phyloP scores from a whole-genome alignment of 2,329 filamentous ascomycete genomes.

The Periconia macrospinosa region DNA sequence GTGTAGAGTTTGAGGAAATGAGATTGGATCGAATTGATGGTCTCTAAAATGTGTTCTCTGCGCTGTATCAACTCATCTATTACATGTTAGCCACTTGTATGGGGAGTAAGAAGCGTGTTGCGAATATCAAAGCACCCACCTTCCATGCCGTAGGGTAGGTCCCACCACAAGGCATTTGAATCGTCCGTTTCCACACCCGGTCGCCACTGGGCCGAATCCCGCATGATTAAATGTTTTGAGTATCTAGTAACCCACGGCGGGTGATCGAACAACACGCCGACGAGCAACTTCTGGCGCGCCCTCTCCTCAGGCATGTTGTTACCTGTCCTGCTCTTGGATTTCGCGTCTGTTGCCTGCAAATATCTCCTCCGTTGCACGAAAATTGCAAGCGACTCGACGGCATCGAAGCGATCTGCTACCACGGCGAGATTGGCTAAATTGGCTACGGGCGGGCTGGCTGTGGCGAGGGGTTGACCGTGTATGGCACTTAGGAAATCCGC shows the following conservation, averaged over 20 bases:
- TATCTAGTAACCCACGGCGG: constrained; percentile 62
- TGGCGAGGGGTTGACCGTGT: constrained; percentile 57
- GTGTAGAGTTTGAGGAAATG: constrained; percentile 71
- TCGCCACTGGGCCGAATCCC: constrained; percentile 64
- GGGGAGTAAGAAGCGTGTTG: background rate
- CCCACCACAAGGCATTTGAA: constrained; percentile 67
- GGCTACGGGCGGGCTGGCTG: constrained; percentile 54
- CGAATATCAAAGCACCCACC: constrained; percentile 40
- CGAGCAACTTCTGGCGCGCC: constrained; percentile 69
- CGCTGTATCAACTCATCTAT: constrained; percentile 68
- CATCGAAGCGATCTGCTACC: constrained; percentile 74
- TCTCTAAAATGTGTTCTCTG: constrained; percentile 67
- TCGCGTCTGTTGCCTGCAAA: constrained; percentile 46
- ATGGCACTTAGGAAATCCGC: constrained; percentile 69
- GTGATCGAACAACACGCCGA: constrained; percentile 67
- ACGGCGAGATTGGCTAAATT: constrained; percentile 70
- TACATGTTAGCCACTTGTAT: background rate
- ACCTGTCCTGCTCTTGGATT: constrained; percentile 45
- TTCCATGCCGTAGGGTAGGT: constrained; percentile 70
- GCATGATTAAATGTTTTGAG: constrained; percentile 67
- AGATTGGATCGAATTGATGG: constrained; percentile 68
- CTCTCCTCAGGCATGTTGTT: constrained; percentile 61
- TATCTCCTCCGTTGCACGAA: constrained; percentile 55
- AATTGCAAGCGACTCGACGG: constrained; percentile 57
- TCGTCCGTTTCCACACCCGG: constrained; percentile 40